phyloP scores from a whole-genome alignment of 2,329 filamentous ascomycete genomes.

The Arthrobotrys conoides region DNA sequence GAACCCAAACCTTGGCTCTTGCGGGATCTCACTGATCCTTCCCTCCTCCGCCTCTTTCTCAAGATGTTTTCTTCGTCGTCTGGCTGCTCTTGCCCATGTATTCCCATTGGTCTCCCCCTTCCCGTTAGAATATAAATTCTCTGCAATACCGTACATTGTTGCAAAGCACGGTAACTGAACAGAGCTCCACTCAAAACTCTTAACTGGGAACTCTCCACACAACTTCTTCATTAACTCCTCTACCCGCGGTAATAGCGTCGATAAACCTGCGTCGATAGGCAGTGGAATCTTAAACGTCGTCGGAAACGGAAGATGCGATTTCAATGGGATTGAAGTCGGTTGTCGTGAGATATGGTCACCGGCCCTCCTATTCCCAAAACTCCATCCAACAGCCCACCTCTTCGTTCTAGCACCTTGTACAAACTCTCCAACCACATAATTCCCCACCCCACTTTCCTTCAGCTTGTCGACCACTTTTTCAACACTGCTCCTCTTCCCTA shows the following conservation, averaged over 20 bases:
- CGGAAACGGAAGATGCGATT: constrained; percentile 50
- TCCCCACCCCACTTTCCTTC: constrained; percentile 74
- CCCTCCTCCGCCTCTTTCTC: constrained; percentile 41
- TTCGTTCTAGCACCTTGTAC: constrained; percentile 81
- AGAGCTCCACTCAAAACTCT: constrained; percentile 50
- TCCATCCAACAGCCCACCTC: constrained; percentile 92
- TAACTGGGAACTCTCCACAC: constrained; percentile 39
- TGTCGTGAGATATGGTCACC: constrained; percentile 64
- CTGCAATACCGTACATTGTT: constrained; percentile 47
- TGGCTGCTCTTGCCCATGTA: constrained; percentile 69
- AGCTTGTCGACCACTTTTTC: constrained; percentile 75
- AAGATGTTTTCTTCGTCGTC: constrained; percentile 66
- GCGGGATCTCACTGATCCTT: constrained; percentile 74
- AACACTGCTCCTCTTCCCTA: constrained; percentile 83
- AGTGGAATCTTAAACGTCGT: constrained; percentile 49
- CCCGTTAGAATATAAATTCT: constrained; percentile 53
- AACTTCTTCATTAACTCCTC: constrained; percentile 34
- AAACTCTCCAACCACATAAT: constrained; percentile 86
- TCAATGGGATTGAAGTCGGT: constrained; percentile 33
- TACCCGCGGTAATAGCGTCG: constrained; percentile 36
- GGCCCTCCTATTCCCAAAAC: constrained; percentile 79
- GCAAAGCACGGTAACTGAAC: constrained; percentile 37
- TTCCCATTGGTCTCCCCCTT: constrained; percentile 46
- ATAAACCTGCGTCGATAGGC: constrained; percentile 27
- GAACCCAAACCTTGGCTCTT: constrained; percentile 70